phyloP scores from a whole-genome alignment of 2,329 filamentous ascomycete genomes.

The Exophiala viscosa region DNA sequence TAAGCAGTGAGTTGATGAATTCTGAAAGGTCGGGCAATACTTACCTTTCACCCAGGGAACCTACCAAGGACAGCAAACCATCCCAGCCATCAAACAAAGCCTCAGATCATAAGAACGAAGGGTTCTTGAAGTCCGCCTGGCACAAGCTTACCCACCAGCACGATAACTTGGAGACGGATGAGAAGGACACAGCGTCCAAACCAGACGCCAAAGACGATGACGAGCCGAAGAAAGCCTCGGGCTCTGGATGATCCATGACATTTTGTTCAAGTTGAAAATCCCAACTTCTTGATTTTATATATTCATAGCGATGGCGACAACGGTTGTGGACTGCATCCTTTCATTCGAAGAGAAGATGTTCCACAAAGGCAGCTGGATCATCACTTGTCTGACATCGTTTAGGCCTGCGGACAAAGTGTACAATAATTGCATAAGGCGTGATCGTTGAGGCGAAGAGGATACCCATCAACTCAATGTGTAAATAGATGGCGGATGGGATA shows the following conservation, averaged over 20 bases:
- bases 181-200: conserved; percentile 30
- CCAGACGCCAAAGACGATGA: conserved; percentile 29
- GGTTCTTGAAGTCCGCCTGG: conserved; percentile 91
- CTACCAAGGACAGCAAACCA: conserved; percentile 8
- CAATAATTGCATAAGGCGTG: conserved; percentile 4
- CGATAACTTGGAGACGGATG: conserved; percentile 33
- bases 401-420: conserved; percentile 3
- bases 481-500: not conserved
- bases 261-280: not conserved
- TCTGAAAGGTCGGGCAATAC: not conserved
- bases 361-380: not conserved
- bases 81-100: conserved; percentile 27
- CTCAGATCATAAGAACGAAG: conserved; percentile 68
- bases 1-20: conserved; percentile 45
- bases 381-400: not conserved
- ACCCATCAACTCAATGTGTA: conserved; percentile 12
- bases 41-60: conserved; percentile 17
- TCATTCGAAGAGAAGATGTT: not conserved
- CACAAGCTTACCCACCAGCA: conserved; percentile 79
- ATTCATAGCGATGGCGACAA: conserved; percentile 24
- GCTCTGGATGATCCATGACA: conserved; percentile 32
- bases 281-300: conserved; percentile 10
- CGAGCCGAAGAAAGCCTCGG: conserved; percentile 40
- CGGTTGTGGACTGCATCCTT: not conserved
- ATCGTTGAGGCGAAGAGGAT: conserved; percentile 1